Evolutionary conservation across 768 basidiomycete species (phyloP).

Genomic region (Amanita jacksonii): DNA sequence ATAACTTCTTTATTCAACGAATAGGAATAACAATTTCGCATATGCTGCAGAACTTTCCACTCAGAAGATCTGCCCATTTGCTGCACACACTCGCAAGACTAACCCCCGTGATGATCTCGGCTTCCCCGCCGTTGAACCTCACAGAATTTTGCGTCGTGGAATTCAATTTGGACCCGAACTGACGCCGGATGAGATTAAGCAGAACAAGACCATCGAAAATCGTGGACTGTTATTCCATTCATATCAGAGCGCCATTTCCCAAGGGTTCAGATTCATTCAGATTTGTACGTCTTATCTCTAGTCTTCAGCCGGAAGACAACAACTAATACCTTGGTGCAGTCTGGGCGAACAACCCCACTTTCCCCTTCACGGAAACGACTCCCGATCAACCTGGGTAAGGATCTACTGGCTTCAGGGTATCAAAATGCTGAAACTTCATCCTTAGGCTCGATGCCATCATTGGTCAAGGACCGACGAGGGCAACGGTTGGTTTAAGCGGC

Average conservation of each 20-base stretch:
- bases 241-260: conserved; percentile 31
- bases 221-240: conserved; percentile 39
- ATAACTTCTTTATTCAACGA: background rate
- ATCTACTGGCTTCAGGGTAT: too few relatives aligned
- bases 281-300: conserved; percentile 18
- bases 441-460: conserved; percentile 40
- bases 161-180: conserved; percentile 46
- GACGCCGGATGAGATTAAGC: conserved; percentile 24
- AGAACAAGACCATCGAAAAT: conserved; percentile 31
- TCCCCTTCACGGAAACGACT: conserved; percentile 23
- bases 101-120: conserved; percentile 36
- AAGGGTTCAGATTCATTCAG: conserved; percentile 35
- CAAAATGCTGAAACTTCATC: too few relatives aligned
- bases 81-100: conserved; percentile 39
- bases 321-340: conserved; percentile 13
- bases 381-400: conserved; percentile 23
- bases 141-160: conserved; percentile 38
- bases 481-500: conserved; percentile 20
- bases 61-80: conserved; percentile 36
- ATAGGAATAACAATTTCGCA: conserved; percentile 35
- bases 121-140: conserved; percentile 17
- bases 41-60: conserved; percentile 24
- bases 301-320: too few relatives aligned
- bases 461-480: conserved; percentile 21
- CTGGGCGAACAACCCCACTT: conserved; percentile 29